Conservation (phyloP, 306 rosid genomes). For the Vachellia pachyceras region DNA sequence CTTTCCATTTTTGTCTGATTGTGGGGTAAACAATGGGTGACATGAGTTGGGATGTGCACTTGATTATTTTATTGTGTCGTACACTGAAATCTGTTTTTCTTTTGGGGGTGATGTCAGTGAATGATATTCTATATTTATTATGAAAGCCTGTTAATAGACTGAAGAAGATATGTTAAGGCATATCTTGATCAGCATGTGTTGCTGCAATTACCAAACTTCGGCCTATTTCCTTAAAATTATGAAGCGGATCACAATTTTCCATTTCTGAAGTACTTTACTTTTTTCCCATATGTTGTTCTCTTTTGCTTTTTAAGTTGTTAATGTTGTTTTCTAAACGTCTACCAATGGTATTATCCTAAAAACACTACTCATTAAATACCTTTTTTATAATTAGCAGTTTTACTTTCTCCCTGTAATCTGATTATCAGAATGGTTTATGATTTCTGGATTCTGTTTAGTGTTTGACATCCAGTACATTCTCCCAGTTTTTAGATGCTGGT, state of each 20-base stretch:
- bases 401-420: conserved; percentile 12
- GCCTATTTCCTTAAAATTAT: not conserved
- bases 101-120: too few relatives aligned
- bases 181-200: not conserved
- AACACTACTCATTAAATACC: not conserved
- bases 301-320: not conserved
- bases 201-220: not conserved
- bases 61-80: not conserved
- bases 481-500: too few relatives aligned
- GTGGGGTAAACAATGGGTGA: not conserved
- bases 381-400: conserved; percentile 26
- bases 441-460: conserved; percentile 23
- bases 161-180: not conserved
- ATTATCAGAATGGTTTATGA: conserved; percentile 20
- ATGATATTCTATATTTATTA: too few relatives aligned
- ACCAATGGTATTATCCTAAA: not conserved
- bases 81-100: too few relatives aligned
- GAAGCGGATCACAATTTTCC: not conserved
- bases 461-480: conserved; percentile 6
- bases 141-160: too few relatives aligned
- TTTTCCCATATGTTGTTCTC: not conserved
- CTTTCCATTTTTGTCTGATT: conserved; percentile 5
- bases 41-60: not conserved
- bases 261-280: not conserved
- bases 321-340: not conserved